Conservation (phyloP, 1,139 yeast species). For the Geotrichum candidum region DNA sequence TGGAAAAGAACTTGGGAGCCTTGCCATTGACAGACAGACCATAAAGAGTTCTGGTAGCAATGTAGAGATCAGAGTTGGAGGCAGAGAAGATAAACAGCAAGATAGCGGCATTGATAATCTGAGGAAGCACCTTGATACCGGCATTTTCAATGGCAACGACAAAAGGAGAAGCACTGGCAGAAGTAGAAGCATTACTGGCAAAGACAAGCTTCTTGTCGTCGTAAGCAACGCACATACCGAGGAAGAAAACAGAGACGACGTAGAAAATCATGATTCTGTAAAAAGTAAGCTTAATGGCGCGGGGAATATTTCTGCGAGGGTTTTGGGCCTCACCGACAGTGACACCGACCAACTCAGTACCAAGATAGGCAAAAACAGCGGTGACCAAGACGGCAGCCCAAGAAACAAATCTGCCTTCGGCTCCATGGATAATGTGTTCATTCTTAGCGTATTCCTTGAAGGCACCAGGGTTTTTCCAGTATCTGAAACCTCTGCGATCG, state of each 20-base stretch:
- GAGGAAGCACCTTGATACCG: slow-evolving; percentile 54
- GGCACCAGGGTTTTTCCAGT: slow-evolving; percentile 61
- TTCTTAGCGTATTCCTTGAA: slow-evolving; percentile 42
- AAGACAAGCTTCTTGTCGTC: slow-evolving; percentile 35
- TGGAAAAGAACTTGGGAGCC: slow-evolving; percentile 57
- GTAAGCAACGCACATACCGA: slow-evolving; percentile 45
- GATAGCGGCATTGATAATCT: slow-evolving; percentile 62
- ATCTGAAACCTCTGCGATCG: slow-evolving; percentile 60
- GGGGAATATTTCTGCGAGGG: slow-evolving; percentile 72
- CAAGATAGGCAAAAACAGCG: slow-evolving; percentile 50
- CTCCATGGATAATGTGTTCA: slow-evolving; percentile 30
- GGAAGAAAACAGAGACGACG: slow-evolving; percentile 42
- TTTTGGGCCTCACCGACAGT: slow-evolving; percentile 71
- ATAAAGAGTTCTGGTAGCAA: slow-evolving; percentile 62
- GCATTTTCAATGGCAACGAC: slow-evolving; percentile 57
- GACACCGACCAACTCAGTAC: slow-evolving; percentile 73
- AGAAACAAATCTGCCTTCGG: slow-evolving; percentile 54
- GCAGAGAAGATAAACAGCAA: slow-evolving; percentile 66
- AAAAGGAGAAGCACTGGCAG: slow-evolving; percentile 73
- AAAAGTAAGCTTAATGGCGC: slow-evolving; percentile 72
- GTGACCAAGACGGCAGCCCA: slow-evolving; percentile 58
- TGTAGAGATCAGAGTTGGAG: slow-evolving; percentile 66
- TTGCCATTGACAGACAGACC: slow-evolving; percentile 56
- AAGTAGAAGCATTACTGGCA: slow-evolving; percentile 28
- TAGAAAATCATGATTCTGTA: slow-evolving; percentile 49